These are phyloP conservation scores for Clavaria fumosa DNA, from an alignment of 768 basidiomycete species.

Conservation along the genomic window DNA sequence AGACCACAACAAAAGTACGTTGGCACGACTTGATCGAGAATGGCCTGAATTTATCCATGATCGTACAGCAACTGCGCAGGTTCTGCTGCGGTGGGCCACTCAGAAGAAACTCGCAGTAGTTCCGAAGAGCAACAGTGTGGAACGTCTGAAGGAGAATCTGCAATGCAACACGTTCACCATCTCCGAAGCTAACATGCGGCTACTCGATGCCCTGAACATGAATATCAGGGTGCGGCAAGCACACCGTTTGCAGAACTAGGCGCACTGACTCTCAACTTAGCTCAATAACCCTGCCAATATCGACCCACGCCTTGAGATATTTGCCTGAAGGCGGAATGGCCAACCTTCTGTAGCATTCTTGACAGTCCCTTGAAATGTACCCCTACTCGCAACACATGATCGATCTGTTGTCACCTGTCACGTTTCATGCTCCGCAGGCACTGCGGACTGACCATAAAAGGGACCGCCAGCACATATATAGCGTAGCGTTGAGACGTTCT, in stretches of 20 bases:
- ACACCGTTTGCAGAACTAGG: background rate
- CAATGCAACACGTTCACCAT: slow-evolving; percentile 33
- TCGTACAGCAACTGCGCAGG: slow-evolving; percentile 42
- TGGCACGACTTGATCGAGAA: background rate
- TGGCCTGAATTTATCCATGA: slow-evolving; percentile 1
- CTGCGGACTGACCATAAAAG: too few species aligned
- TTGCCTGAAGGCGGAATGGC: too few species aligned
- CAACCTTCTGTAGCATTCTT: too few species aligned
- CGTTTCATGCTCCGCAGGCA: too few species aligned
- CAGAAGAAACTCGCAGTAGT: slow-evolving; percentile 37
- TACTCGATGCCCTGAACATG: slow-evolving; percentile 33
- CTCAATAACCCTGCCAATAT: slow-evolving; percentile 59
- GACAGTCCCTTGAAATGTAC: too few species aligned
- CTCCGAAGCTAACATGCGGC: slow-evolving; percentile 29
- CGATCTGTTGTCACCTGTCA: too few species aligned
- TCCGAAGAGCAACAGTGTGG: slow-evolving; percentile 32
- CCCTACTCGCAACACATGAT: too few species aligned
- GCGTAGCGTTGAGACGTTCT: too few species aligned
- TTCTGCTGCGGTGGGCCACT: slow-evolving; percentile 49
- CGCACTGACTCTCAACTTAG: slow-evolving; percentile 19
- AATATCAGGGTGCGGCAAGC: slow-evolving; percentile 39
- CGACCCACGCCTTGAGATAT: slow-evolving; percentile 50
- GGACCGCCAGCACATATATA: too few species aligned
- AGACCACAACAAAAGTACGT: slow-evolving; percentile 38
- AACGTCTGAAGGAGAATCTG: slow-evolving; percentile 33